Evolutionary conservation across 805 yeast species (phyloP).

Genomic region (Metschnikowia amazonensis): DNA sequence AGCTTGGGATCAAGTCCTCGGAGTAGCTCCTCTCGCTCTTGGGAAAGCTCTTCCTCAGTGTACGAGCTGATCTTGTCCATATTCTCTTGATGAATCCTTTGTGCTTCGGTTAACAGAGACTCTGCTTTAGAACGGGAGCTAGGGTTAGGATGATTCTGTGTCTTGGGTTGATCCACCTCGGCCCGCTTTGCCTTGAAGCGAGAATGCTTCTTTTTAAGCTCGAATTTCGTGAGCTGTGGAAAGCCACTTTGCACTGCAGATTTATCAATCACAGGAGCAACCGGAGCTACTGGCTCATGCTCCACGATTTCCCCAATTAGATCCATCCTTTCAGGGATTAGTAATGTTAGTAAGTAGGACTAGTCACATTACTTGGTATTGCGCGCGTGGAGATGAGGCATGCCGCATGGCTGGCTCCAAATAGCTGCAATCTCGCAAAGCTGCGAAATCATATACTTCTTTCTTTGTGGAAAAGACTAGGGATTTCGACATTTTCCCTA

Average conservation of each 20-base stretch:
- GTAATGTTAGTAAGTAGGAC: background rate
- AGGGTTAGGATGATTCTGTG: background rate
- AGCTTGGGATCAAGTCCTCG: conserved; percentile 66
- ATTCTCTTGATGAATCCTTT: conserved; percentile 75
- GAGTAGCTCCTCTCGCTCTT: conserved; percentile 64
- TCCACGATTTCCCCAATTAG: conserved; percentile 72
- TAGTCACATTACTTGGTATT: background rate
- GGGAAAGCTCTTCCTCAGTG: conserved; percentile 60
- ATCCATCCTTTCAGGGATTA: too few relatives aligned
- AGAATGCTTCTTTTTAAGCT: conserved; percentile 18
- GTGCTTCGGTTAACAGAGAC: conserved; percentile 48
- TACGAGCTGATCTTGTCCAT: conserved; percentile 55
- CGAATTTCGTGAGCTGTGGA: conserved; percentile 32
- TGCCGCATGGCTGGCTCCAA: background rate
- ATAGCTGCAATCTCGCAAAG: conserved; percentile 6
- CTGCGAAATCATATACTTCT: conserved; percentile 4
- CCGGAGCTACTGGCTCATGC: conserved; percentile 41
- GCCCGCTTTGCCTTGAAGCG: conserved; percentile 7
- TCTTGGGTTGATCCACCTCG: background rate
- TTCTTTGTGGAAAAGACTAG: conserved; percentile 1
- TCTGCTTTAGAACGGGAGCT: background rate
- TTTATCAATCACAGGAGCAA: conserved; percentile 15
- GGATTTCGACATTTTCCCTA: background rate
- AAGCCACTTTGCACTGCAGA: conserved; percentile 27
- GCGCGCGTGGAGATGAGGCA: conserved; percentile 5